Evolutionary conservation across 305 asterid species (phyloP).

Genomic region (Stenogyne calaminthoides): DNA sequence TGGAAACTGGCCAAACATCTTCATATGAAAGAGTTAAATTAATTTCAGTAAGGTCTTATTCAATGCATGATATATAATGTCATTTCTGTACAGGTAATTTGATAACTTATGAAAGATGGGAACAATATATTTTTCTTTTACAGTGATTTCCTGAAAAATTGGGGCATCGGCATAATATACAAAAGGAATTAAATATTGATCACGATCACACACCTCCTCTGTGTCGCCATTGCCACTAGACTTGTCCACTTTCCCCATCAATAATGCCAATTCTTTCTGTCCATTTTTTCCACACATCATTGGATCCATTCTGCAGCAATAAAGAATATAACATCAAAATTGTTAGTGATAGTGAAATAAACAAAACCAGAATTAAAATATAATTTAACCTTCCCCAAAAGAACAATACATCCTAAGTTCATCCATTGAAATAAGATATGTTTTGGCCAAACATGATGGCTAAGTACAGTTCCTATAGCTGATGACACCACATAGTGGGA

Average conservation of each 20-base stretch:
- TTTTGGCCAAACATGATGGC: background rate
- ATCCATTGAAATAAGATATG: constrained; percentile 22
- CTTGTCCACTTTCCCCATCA: constrained; percentile 55
- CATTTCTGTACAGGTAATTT: no score
- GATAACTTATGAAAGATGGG: no score
- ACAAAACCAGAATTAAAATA: no score
- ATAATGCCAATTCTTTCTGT: constrained; percentile 64
- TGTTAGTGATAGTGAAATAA: constrained; percentile 5
- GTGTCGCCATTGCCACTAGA: constrained; percentile 48
- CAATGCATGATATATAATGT: no score
- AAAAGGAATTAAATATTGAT: no score
- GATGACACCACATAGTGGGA: background rate
- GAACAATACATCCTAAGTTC: constrained; percentile 15
- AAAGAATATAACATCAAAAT: constrained; percentile 21
- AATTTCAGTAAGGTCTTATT: no score
- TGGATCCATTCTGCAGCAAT: constrained; percentile 82
- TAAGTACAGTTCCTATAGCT: background rate
- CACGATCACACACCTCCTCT: constrained; percentile 42
- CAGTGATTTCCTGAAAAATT: no score
- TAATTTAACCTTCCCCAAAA: background rate
- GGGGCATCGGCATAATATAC: no score
- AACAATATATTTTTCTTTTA: no score
- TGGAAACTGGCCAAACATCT: no score
- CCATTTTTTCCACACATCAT: constrained; percentile 86
- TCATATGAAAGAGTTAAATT: no score